phyloP scores from a whole-genome alignment of 371 early-diverging fungal species.

The Sporodiniella umbellata region DNA sequence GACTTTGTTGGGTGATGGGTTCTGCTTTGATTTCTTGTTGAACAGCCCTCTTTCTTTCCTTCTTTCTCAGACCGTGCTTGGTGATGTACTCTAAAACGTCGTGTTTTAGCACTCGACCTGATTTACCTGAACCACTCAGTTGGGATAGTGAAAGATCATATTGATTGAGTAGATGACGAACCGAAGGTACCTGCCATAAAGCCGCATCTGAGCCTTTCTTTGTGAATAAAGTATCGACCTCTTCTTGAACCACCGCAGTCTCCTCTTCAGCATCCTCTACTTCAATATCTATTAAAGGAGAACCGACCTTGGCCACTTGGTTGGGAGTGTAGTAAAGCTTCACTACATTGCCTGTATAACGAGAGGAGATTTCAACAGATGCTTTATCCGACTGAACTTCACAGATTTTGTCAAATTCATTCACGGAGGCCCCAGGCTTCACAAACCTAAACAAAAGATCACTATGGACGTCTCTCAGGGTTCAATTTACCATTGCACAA shows the following conservation, averaged over 20 bases:
- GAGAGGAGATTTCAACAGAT: constrained; percentile 94
- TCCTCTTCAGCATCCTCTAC: constrained; percentile 46
- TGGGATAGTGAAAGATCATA: constrained; percentile 60
- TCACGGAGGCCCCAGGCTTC: constrained; percentile 81
- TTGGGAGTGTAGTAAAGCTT: constrained; percentile 81
- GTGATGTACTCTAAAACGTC: constrained; percentile 15
- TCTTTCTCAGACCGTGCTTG: constrained; percentile 1
- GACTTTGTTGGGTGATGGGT: neutral
- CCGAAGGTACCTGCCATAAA: constrained; percentile 78
- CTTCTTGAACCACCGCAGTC: neutral
- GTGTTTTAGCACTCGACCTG: constrained; percentile 9
- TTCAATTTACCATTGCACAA: constrained; percentile 86
- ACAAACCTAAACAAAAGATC: constrained; percentile 67
- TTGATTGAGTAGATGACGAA: constrained; percentile 81
- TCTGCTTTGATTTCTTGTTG: neutral
- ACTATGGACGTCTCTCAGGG: neutral
- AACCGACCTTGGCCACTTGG: constrained; percentile 90
- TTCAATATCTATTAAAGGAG: constrained; percentile 92
- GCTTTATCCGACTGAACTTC: constrained; percentile 99
- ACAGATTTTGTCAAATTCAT: constrained; percentile 92
- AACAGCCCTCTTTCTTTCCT: neutral
- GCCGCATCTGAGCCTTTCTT: neutral
- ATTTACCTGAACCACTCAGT: constrained; percentile 39
- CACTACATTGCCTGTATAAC: constrained; percentile 82
- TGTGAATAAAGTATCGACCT: no score